Evolutionary conservation across 257 asterid species (phyloP), one percentile per base, ranked within the genome.

Genomic region (Primulina eburnea): DNA sequence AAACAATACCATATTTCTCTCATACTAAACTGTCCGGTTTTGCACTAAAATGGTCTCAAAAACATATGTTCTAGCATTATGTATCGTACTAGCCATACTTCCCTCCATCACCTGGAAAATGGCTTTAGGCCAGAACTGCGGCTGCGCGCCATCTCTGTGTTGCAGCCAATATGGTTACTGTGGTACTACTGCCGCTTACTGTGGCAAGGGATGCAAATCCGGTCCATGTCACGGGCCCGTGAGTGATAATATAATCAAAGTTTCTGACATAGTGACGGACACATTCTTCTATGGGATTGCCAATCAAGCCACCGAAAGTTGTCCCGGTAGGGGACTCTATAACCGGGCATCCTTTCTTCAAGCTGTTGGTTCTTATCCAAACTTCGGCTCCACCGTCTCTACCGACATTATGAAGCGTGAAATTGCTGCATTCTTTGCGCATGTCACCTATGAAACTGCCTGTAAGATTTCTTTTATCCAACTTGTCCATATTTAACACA

Each of bases 371-470:
- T 60, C 65, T 5, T 60, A 60, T 26, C 65, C 38, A 28, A 30
- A 11, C 12, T 60, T 60, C 38, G 65, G 20, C 16, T 26, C 65
- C n/a, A 2, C n/a, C 7, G 40, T 34, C n/a, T 60, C 65, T 11
- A 7, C 17, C 1, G 65, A 60, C 20, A 37, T 28, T 60, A 7
- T n/a, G 16, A 60, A 30, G 40, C 40, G 65, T 29, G 65, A 60
- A 37, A 60, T 60, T 8, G 65, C 65, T 60, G 26, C 26, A 24
- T 24, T 24, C 26, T 24, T 24, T 24, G 26, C 26, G 26, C 65
- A 60, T 60, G 65, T 60, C 40, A 60, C 65, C 1, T 17, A 29
- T 6, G 65, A 60, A n/a, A 60, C 65, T 10, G 40, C 43, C 30
- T 2, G 40, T 60, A 60, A 60, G 21, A 35, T 35, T 35, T 35